phyloP scores from a whole-genome alignment of 2,329 filamentous ascomycete genomes.

The Cercospora sojina region DNA sequence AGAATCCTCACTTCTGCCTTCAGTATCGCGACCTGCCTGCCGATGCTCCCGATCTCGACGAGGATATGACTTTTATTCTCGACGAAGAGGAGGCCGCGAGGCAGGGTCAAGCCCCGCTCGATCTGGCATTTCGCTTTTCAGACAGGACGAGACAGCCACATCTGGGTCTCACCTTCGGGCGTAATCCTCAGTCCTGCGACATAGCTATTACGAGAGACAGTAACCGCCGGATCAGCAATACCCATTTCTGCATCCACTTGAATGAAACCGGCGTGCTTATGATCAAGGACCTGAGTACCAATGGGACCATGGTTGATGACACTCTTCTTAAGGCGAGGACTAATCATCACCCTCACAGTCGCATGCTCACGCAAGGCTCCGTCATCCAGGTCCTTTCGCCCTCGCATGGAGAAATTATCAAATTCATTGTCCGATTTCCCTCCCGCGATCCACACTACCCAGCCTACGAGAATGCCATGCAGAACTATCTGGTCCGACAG shows the following conservation, averaged over 20 bases:
- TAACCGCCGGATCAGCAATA: conserved; percentile 77
- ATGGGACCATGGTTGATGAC: conserved; percentile 84
- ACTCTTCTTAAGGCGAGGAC: conserved; percentile 60
- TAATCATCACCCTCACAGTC: conserved; percentile 45
- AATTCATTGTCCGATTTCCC: conserved; percentile 84
- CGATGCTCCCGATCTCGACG: conserved; percentile 28
- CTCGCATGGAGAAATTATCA: conserved; percentile 61
- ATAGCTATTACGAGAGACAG: conserved; percentile 65
- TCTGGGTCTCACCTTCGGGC: conserved; percentile 82
- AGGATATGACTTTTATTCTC: conserved; percentile 35
- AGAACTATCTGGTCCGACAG: conserved; percentile 59
- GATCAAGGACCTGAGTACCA: conserved; percentile 93
- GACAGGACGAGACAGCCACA: conserved; percentile 65
- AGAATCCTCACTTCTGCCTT: conserved; percentile 61
- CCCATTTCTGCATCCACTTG: conserved; percentile 92
- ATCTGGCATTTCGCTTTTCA: conserved; percentile 79
- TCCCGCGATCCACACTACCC: conserved; percentile 64
- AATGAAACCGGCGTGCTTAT: conserved; percentile 85
- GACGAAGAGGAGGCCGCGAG: conserved; percentile 37
- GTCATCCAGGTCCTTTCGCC: conserved; percentile 67
- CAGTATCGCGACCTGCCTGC: conserved; percentile 43
- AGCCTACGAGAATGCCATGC: conserved; percentile 67
- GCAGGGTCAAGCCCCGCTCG: conserved; percentile 46
- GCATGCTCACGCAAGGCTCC: conserved; percentile 70
- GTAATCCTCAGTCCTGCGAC: conserved; percentile 71